Conservation (phyloP, 1,139 yeast species). For the Protomyces macrosporus region DNA sequence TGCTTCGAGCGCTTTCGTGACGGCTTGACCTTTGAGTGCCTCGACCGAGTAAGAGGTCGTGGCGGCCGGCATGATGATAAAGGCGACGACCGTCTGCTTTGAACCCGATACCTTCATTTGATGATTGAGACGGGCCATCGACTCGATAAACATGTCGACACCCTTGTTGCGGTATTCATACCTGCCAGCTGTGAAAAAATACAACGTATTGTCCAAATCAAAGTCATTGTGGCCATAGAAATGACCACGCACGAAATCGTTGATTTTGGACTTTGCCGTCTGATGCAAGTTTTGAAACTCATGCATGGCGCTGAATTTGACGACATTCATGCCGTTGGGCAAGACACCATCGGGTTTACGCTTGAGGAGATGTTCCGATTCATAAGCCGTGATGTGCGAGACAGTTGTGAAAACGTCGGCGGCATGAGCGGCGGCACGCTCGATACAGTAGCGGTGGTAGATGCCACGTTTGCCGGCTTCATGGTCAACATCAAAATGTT, state of each 20-base stretch:
- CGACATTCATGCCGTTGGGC: constrained; percentile 93
- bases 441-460: constrained; percentile 93
- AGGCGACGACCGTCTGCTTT: constrained; percentile 92
- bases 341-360: constrained; percentile 96
- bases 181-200: constrained; percentile 94
- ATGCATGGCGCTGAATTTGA: constrained; percentile 94
- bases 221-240: constrained; percentile 95
- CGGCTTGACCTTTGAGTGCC: constrained; percentile 94
- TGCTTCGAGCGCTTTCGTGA: constrained; percentile 80
- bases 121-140: constrained; percentile 90
- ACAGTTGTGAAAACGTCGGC: constrained; percentile 98
- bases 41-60: constrained; percentile 93
- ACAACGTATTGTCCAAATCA: constrained; percentile 86
- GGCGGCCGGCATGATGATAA: constrained; percentile 95
- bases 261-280: constrained; percentile 79
- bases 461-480: constrained; percentile 98
- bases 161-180: constrained; percentile 97
- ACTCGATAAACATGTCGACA: constrained; percentile 88
- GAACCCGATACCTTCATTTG: constrained; percentile 74
- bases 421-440: constrained; percentile 91
- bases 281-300: constrained; percentile 97
- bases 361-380: constrained; percentile 84
- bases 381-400: constrained; percentile 92
- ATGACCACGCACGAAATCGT: constrained; percentile 93
- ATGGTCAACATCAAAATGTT: constrained; percentile 88